Evolutionary conservation across 2,329 filamentous ascomycete genomes (phyloP).

Genomic region (Xylariaceae sp.): DNA sequence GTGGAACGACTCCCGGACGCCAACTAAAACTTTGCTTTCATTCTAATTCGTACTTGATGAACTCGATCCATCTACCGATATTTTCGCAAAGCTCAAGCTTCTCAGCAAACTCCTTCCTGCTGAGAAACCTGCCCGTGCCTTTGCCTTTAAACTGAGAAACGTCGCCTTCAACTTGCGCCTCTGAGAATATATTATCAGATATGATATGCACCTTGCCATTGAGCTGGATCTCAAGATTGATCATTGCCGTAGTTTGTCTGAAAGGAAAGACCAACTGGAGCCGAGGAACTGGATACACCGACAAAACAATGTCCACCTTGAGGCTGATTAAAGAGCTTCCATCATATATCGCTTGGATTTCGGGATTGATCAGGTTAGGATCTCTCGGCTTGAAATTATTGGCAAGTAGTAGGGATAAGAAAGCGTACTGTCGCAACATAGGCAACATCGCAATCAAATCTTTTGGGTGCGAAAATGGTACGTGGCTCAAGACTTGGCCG

Average conservation of each 20-base stretch:
- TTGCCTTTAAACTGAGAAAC: conserved; percentile 10
- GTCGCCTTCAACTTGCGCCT: conserved; percentile 10
- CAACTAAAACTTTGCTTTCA: conserved; percentile 9
- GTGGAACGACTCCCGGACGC: neutral
- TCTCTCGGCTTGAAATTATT: conserved; percentile 61
- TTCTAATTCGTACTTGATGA: conserved; percentile 38
- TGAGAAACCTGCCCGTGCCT: conserved; percentile 22
- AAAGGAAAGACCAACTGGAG: conserved; percentile 64
- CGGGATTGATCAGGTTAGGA: conserved; percentile 23
- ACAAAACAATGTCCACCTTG: conserved; percentile 59
- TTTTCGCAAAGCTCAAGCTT: conserved; percentile 39
- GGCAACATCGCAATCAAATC: conserved; percentile 80
- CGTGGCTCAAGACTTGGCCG: conserved; percentile 68
- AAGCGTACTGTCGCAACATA: conserved; percentile 75
- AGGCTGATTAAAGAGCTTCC: conserved; percentile 15
- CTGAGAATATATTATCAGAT: conserved; percentile 60
- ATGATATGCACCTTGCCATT: conserved; percentile 66
- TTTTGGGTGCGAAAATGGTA: conserved; percentile 79
- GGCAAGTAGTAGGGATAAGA: conserved; percentile 68
- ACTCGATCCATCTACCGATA: conserved; percentile 40
- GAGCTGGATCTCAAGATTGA: conserved; percentile 64
- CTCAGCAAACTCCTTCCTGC: conserved; percentile 30
- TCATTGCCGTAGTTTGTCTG: conserved; percentile 53
- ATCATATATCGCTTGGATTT: conserved; percentile 21
- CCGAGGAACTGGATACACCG: conserved; percentile 56